Base-by-base conservation (phyloP, 768 basidiomycete species). In the Lentinula raphanica region DNA sequence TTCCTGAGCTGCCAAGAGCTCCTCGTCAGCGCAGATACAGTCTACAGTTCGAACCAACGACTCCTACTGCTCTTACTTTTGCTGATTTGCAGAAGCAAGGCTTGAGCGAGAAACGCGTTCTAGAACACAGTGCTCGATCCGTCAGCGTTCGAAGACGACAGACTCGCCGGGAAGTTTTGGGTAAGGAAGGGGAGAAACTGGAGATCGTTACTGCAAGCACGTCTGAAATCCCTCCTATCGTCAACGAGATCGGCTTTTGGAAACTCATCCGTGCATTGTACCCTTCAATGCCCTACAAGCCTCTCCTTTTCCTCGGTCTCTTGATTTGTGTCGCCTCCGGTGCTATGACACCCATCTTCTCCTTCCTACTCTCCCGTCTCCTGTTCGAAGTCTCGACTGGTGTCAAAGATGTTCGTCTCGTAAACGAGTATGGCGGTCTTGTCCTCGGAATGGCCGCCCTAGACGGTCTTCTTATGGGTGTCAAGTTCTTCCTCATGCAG, bases 321-420 rank as follows among this genome's bases (percentile, higher is more conserved):
- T 2, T 85, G 58, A 66, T 82, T n/a, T 87, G 87, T 58, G 61
- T 93, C 40, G 70, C 82, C 54, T 88, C 85, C 63, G 96, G 97
- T 21, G 81, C 90, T 3, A 84, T 90, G 77, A 97, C 94, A 0
- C 96, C 97, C 2, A 59, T 98, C 45, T 99, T 98, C 79, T 94
- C 96, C 1, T 92, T 80, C 76, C 80, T 94, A 62, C 85, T 97
- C 64, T 90, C 93, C 8, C 80, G 79, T 7, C 81, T 98, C 13
- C 79, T 96, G 56, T 88, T 82, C 68, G 80, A 89, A 60, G 85
- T 92, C 13, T 87, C 88, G 36, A 79, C 76, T 64, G 85, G 87
- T 53, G 91, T 87, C 1, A 76, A 85, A 23, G 77, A 92, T 59
- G 64, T 80, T 1, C 66, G 73, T 11, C 68, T 74, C 25, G 88